Evolutionary conservation across 768 basidiomycete species (phyloP), one percentile per base, ranked within the genome.

Genomic region (Dentipellis fragilis): DNA sequence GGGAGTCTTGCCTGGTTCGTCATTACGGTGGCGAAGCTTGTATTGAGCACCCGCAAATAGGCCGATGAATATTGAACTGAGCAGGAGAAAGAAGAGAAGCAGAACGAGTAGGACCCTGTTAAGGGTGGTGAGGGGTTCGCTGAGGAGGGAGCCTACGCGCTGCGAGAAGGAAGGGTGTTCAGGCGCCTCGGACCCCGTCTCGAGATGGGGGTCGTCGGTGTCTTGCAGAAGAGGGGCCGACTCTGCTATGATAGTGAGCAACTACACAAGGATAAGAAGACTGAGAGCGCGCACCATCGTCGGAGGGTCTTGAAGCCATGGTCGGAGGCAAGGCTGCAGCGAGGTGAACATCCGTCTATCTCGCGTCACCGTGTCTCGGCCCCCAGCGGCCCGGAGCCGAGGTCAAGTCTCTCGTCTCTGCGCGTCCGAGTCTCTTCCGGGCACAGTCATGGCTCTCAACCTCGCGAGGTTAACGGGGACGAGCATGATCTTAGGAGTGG

Each of bases 401-500:
- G 14, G 40, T 19, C 40, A 19, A 14, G 40, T 19, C 40, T 42
- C 3, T 8, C 40, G 40, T 42, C 17, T n/a, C n/a, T n/a, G n/a
- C n/a, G n/a, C n/a, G n/a, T n/a, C n/a, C 51, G 51, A 7, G 16
- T 23, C 48, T 49, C 22, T 23, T 17, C 12, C 46, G 10, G 29
- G 49, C 46, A 36, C 22, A 36, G 17, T 35, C 48, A 50, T 49
- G 57, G 14, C 37, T 22, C 42, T 46, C 23, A 22, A 19, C 23
- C 54, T 51, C 54, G 50, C 54, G 14, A 56, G 67, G 91, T 85
- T n/a, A 99, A 98, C 64, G 94, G 98, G 71, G 96, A 98, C 65
- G 96, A 98, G 64, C 96, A 99, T 68, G 96, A 99, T 70, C 71
- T 98, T 56, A 75, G 95, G 57, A 93, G 90, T 68, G 94, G 95